Conservation (phyloP, 129 eudicot genomes). For the Flaveria sonorensis region DNA sequence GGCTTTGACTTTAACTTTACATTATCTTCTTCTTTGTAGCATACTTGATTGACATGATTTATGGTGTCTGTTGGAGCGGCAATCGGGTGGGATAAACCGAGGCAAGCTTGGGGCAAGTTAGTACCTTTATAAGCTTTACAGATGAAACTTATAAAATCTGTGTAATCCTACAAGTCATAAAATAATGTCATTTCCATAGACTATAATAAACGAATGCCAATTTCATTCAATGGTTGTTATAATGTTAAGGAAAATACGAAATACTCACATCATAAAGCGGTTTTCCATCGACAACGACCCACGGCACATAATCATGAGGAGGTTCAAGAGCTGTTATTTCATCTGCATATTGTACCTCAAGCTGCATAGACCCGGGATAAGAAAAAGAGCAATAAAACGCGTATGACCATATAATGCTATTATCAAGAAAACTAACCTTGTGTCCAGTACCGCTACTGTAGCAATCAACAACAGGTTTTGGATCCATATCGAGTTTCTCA, state of each 20-base stretch:
- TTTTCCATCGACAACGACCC: conserved; percentile 85
- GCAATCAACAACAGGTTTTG: conserved; percentile 64
- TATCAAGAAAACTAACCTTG: conserved; percentile 52
- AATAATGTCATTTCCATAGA: neutral
- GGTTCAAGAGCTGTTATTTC: conserved; percentile 77
- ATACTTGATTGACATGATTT: no score
- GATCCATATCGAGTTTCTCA: conserved; percentile 59
- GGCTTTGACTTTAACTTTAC: conserved; percentile 38
- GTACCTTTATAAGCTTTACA: conserved; percentile 86
- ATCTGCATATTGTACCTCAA: conserved; percentile 70
- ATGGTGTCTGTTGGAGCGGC: conserved; percentile 19
- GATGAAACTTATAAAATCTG: conserved; percentile 53
- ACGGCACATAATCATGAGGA: conserved; percentile 86
- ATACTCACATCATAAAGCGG: conserved; percentile 80
- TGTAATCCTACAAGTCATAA: conserved; percentile 55
- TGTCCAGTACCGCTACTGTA: conserved; percentile 53
- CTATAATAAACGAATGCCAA: neutral
- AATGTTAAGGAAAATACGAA: neutral
- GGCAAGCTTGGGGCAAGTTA: conserved; percentile 61
- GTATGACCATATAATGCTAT: neutral
- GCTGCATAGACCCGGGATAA: conserved; percentile 38
- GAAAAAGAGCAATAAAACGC: neutral
- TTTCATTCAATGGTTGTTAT: neutral
- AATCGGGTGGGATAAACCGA: conserved; percentile 29
- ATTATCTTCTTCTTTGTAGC: neutral